These are phyloP conservation scores for Metrosideros polymorpha DNA, from an alignment of 441 rosid genomes.

Conservation along the genomic window DNA sequence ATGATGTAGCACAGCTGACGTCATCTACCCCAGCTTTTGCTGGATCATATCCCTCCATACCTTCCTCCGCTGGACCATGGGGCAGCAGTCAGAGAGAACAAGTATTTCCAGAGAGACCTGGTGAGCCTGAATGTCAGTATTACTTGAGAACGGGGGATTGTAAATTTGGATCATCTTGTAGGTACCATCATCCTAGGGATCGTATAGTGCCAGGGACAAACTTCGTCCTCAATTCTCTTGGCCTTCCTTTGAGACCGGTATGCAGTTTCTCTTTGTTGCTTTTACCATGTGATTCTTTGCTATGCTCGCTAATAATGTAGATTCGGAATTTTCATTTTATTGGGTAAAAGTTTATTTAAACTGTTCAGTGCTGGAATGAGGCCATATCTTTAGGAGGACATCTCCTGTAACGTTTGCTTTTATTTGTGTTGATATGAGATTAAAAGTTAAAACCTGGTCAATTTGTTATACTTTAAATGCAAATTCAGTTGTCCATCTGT, in stretches of 20 bases:
- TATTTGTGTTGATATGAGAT: not conserved
- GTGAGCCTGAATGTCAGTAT: conserved; percentile 81
- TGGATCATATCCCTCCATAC: conserved; percentile 45
- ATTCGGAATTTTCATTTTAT: not conserved
- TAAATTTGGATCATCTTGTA: conserved; percentile 83
- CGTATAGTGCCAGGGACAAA: conserved; percentile 46
- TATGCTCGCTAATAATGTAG: not conserved
- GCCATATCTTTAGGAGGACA: not conserved
- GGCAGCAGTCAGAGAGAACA: conserved; percentile 47
- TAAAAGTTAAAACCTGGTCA: not conserved
- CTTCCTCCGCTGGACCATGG: conserved; percentile 39
- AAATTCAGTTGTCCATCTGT: not conserved
- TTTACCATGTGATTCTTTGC: not conserved
- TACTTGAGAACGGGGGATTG: conserved; percentile 87
- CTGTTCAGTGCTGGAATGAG: not conserved
- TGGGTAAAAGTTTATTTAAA: not conserved
- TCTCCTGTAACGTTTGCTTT: not conserved
- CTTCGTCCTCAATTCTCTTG: conserved; percentile 58
- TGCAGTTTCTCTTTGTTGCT: conserved; percentile 2
- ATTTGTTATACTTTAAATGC: not conserved
- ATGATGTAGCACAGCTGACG: conserved; percentile 65
- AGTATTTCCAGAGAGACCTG: conserved; percentile 81
- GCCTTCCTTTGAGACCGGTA: conserved; percentile 92
- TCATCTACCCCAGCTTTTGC: conserved; percentile 54
- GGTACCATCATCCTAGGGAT: conserved; percentile 82